Percentiles rank a stretch among this genome's conserved stretches.
Evolutionary conservation across 208 protist genomes (phyloP).

Genomic region (Acanthamoeba lenticulata): DNA sequence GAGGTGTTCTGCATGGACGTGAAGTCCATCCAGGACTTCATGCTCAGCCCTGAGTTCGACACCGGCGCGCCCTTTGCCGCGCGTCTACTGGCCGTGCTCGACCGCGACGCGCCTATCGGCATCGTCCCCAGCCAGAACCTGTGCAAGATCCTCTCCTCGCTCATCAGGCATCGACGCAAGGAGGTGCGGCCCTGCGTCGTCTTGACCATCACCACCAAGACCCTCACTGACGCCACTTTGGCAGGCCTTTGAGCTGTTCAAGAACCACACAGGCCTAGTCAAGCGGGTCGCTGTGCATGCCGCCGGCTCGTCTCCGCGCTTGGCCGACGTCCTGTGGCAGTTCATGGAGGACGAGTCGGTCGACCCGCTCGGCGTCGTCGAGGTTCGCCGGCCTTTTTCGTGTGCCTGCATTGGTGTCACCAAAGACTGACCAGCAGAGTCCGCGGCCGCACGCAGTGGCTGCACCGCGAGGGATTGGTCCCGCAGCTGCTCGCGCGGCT

Average conservation of each 20-base stretch:
- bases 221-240: neutral
- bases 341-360: conserved; percentile 9
- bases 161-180: neutral
- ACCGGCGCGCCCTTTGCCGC: neutral
- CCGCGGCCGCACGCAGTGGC: conserved; percentile 16
- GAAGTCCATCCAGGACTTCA: neutral
- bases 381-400: neutral
- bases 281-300: neutral
- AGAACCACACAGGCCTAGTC: neutral
- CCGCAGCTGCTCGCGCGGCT: neutral
- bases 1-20: conserved; percentile 17
- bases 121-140: neutral
- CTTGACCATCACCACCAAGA: neutral
- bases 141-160: conserved; percentile 8
- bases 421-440: too few species aligned
- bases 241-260: neutral
- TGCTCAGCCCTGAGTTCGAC: neutral
- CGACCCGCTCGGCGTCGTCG: neutral
- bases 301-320: neutral
- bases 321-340: neutral
- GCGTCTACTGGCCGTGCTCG: neutral
- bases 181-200: neutral
- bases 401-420: too few species aligned
- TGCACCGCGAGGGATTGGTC: neutral
- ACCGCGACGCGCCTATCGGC: neutral